phyloP scores from a whole-genome alignment of 129 eudicot genomes.

The Solidago caesia region DNA sequence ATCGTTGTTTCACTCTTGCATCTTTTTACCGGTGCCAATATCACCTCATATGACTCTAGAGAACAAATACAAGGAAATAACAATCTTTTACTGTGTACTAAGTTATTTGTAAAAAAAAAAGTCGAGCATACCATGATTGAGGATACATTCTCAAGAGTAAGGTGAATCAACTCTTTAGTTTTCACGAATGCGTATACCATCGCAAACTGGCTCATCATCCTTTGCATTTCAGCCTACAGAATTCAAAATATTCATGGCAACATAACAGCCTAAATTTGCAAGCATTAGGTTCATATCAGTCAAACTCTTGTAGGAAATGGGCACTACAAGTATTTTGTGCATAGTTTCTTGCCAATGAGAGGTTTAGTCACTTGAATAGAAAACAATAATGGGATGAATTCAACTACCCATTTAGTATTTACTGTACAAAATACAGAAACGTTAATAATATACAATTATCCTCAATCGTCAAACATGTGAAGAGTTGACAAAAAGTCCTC shows the following conservation, averaged over 20 bases:
- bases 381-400: neutral
- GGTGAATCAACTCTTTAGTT: conserved; percentile 3
- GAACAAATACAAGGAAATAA: neutral
- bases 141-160: neutral
- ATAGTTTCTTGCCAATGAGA: conserved; percentile 13
- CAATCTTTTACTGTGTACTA: neutral
- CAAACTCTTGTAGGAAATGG: neutral
- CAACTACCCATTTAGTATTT: neutral
- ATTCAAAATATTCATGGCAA: conserved; percentile 1
- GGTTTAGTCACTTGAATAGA: conserved; percentile 6
- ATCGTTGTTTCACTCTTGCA: neutral
- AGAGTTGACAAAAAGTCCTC: conserved; percentile 17
- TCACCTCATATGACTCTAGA: neutral
- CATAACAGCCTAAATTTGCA: conserved; percentile 4
- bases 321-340: neutral
- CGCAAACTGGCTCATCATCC: conserved; percentile 6
- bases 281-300: neutral
- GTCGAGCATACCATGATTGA: conserved; percentile 1
- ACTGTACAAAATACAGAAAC: neutral
- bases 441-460: conserved; percentile 3
- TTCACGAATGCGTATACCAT: neutral
- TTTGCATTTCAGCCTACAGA: conserved; percentile 15
- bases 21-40: conserved; percentile 6
- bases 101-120: conserved; percentile 8
- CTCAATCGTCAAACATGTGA: conserved; percentile 14